Percentiles rank a stretch among this genome's conserved stretches.
phyloP scores from a whole-genome alignment of 176 grass and related monocot species.

The Phyllostachys edulis region DNA sequence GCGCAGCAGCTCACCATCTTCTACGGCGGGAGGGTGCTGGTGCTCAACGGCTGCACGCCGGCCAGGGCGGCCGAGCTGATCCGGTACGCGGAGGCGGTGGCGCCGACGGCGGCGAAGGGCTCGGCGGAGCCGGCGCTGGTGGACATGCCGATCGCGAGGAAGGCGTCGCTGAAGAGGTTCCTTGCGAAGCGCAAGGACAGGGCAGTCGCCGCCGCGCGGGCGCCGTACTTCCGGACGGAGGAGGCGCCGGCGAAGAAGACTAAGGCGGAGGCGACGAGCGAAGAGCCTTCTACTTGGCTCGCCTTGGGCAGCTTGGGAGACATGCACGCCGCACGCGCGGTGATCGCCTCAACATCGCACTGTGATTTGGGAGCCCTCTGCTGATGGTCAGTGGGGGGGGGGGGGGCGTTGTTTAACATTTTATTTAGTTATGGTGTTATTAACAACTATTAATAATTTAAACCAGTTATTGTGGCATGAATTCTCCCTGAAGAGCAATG shows the following conservation, averaged over 20 bases:
- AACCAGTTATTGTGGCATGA: background rate
- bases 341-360: background rate
- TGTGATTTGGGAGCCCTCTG: background rate
- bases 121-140: background rate
- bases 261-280: background rate
- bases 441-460: background rate
- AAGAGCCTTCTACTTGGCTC: constrained; percentile 33
- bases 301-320: constrained; percentile 19
- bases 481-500: background rate
- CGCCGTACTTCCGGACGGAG: background rate
- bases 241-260: constrained; percentile 3
- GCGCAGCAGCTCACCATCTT: constrained; percentile 67
- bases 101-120: background rate
- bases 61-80: constrained; percentile 48
- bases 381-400: background rate
- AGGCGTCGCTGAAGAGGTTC: constrained; percentile 68
- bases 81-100: constrained; percentile 15
- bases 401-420: background rate
- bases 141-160: constrained; percentile 74
- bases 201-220: background rate
- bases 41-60: constrained; percentile 54
- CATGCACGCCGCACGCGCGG: constrained; percentile 37
- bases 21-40: constrained; percentile 69
- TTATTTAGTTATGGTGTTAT: background rate
- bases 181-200: constrained; percentile 79